A percentile compares a stretch with the other conserved stretches of the same genome.
phyloP scores from a whole-genome alignment of 108 stramenopile genomes.

The Skeletonema menzelii region DNA sequence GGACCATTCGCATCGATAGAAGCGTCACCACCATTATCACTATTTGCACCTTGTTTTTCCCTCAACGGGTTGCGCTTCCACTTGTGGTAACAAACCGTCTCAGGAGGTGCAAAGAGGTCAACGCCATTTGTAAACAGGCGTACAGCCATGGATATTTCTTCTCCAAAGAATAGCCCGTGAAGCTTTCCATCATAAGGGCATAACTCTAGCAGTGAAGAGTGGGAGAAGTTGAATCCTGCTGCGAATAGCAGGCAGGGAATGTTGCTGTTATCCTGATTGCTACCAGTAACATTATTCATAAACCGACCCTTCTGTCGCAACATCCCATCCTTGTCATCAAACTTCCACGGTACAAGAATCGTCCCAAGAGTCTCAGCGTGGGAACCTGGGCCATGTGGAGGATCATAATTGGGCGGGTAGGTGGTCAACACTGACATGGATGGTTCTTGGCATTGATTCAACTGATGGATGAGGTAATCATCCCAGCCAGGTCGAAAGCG shows the following conservation, averaged over 20 bases:
- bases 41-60: not conserved
- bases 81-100: conserved; percentile 78
- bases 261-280: conserved; percentile 9
- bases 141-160: conserved; percentile 86
- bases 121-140: conserved; percentile 78
- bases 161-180: conserved; percentile 87
- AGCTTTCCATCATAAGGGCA: conserved; percentile 79
- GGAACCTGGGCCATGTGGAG: conserved; percentile 51
- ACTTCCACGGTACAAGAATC: conserved; percentile 70
- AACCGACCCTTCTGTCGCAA: conserved; percentile 68
- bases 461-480: conserved; percentile 53
- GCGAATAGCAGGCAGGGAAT: conserved; percentile 78
- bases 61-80: conserved; percentile 55
- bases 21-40: not conserved
- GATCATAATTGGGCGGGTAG: conserved; percentile 80
- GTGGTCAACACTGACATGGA: conserved; percentile 62
- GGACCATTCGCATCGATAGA: not conserved
- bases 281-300: conserved; percentile 19
- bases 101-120: conserved; percentile 74
- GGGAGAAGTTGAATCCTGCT: conserved; percentile 86
- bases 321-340: conserved; percentile 57
- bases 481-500: conserved; percentile 80
- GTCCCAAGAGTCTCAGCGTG: conserved; percentile 58
- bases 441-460: conserved; percentile 7
- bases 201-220: conserved; percentile 36